These are phyloP conservation scores for Furcasterigmium furcatum DNA, from an alignment of 2,329 filamentous ascomycete genomes.

Conservation along the genomic window DNA sequence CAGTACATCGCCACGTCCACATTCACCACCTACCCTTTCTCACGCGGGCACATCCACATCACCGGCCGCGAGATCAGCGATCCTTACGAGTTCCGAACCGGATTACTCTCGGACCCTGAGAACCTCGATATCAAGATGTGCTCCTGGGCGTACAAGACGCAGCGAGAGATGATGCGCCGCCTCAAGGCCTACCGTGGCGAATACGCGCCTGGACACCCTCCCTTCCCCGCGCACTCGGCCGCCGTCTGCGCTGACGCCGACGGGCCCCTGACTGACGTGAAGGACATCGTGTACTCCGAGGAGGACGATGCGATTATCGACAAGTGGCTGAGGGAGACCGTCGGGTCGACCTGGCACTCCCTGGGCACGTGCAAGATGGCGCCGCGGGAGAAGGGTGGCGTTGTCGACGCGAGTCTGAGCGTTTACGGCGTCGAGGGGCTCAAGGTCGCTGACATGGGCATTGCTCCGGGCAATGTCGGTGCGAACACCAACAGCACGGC, in stretches of 20 bases:
- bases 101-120: conserved; percentile 49
- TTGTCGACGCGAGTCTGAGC: conserved; percentile 33
- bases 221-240: conserved; percentile 34
- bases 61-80: conserved; percentile 36
- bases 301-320: conserved; percentile 47
- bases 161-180: conserved; percentile 56
- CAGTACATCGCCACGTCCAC: conserved; percentile 51
- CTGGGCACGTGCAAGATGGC: conserved; percentile 40
- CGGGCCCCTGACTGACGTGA: conserved; percentile 17
- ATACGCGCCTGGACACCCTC: conserved; percentile 33
- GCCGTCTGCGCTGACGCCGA: conserved; percentile 26
- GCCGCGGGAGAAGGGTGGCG: conserved; percentile 29
- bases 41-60: conserved; percentile 60
- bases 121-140: conserved; percentile 53
- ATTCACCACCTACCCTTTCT: conserved; percentile 59
- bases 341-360: conserved; percentile 38
- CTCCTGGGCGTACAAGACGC: conserved; percentile 62
- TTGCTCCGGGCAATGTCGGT: conserved; percentile 34
- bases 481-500: conserved; percentile 43
- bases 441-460: conserved; percentile 32
- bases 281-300: conserved; percentile 41
- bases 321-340: conserved; percentile 31
- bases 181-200: conserved; percentile 48
- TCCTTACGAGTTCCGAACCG: conserved; percentile 52
- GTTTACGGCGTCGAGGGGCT: conserved; percentile 36